Evolutionary conservation across 139 green algal species (phyloP), one percentile per base, ranked within the genome.

Genomic region (Chlorella sp.): DNA sequence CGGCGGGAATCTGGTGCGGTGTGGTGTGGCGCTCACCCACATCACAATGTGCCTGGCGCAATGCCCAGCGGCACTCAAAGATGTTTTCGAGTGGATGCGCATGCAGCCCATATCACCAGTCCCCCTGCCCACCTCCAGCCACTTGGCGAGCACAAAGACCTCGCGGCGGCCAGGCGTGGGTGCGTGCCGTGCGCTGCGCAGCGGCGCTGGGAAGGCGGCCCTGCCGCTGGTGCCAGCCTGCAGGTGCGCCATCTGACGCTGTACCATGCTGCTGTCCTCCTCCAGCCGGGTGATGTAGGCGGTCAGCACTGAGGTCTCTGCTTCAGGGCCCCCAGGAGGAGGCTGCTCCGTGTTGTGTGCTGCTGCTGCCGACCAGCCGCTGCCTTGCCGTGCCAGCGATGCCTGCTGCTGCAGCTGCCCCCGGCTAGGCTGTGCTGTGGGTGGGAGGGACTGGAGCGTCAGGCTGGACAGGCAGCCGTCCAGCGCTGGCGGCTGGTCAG

Each of bases 71-170:
- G n/a, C n/a, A n/a, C n/a, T n/a, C n/a, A n/a, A n/a, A n/a, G n/a
- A n/a, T n/a, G n/a, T n/a, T n/a, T n/a, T n/a, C n/a, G n/a, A n/a
- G n/a, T n/a, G n/a, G n/a, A n/a, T n/a, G n/a, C n/a, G n/a, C 9
- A 51, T 51, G 44, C 44, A 6, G 44, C 44, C n/a, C 44, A 51
- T 60, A 21, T 20, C 51, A 60, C 63, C 63, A 28, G 11, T 32
- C 23, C 0, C 3, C 38, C 20, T 34, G 5, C 55, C 28, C 34
- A 82, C 75, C 78, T 83, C 78, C 28, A 83, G 78, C 78, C 78
- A 83, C 39, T 83, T 83, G 78, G 63, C 74, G 6, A 83, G 63
- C 28, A 83, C 78, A 65, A 83, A 83, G 63, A 83, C 63, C 63
- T 83, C 62, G 17, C 78, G 78, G n/a, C 78, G 39, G 18, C 78